Conservation (phyloP, 495 filamentous ascomycete genomes). For the Tuber aestivum region DNA sequence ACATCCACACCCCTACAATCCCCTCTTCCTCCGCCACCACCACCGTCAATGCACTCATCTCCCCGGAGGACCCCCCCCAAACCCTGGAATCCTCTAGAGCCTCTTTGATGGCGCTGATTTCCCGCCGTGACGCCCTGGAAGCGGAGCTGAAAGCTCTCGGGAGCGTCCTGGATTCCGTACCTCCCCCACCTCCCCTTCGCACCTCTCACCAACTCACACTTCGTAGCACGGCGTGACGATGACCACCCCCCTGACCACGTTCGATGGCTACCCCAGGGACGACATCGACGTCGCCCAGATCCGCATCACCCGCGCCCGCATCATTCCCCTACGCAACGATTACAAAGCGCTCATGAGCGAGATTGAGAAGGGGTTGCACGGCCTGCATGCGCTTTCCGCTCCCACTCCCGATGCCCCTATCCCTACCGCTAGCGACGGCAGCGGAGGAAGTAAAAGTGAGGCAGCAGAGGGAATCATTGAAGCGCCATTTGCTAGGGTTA, state of each 20-base stretch:
- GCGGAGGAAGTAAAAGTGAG: background rate
- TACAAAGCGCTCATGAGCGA: slow-evolving; percentile 79
- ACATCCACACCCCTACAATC: slow-evolving; percentile 39
- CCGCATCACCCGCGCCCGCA: slow-evolving; percentile 80
- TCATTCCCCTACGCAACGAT: slow-evolving; percentile 85
- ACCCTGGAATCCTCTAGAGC: background rate
- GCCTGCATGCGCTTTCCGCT: slow-evolving; percentile 59
- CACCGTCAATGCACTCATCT: slow-evolving; percentile 16
- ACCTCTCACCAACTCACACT: slow-evolving; percentile 11
- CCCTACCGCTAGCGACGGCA: slow-evolving; percentile 8
- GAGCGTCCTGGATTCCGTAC: slow-evolving; percentile 78
- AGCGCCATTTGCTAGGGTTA: slow-evolving; percentile 82
- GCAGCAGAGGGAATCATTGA: slow-evolving; percentile 49
- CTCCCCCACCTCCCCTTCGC: slow-evolving; percentile 38
- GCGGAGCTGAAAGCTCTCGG: slow-evolving; percentile 76
- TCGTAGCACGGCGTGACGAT: slow-evolving; percentile 83
- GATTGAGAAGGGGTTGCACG: slow-evolving; percentile 77
- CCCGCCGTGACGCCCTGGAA: slow-evolving; percentile 75
- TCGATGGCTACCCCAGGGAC: slow-evolving; percentile 85
- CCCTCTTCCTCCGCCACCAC: slow-evolving; percentile 9
- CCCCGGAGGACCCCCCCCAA: slow-evolving; percentile 20
- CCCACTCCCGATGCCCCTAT: slow-evolving; percentile 16
- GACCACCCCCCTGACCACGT: slow-evolving; percentile 79
- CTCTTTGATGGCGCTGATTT: slow-evolving; percentile 51
- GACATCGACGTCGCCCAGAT: slow-evolving; percentile 97